Evolutionary conservation across 164 flowering plant genomes (phyloP), one percentile per base, ranked within the genome.

Genomic region (Cinnamomum micranthum): DNA sequence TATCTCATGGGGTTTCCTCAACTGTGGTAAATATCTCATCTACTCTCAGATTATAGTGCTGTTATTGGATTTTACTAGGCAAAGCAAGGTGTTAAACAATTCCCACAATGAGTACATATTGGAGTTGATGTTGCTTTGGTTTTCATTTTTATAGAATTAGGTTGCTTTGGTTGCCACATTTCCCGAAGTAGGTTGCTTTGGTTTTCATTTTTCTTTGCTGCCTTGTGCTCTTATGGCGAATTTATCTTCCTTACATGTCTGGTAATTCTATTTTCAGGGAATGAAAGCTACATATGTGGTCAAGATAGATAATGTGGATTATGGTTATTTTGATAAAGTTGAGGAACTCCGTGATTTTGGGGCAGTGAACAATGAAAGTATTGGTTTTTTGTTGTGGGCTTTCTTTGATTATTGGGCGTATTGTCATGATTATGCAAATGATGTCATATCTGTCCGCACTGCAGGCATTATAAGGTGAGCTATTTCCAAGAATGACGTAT

Each of bases 381-480:
- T 94, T 76, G 82, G 92, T 7, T 84, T 83, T 50, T 74, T 96
- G 72, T 87, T 96, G 60, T 92, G 97, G 96, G 94, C 76, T 33
- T 96, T 96, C 83, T 96, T 94, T 77, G 84, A 85, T 77, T 96
- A 96, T 78, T 96, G 99, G 99, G 99, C 99, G 52, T 91, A 88
- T 84, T 71, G 83, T 70, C 98, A 94, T 84, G 98, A 96, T 82
- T 96, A 94, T 81, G 81, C 97, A 69, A 89, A 87, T 78, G 68
- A 81, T 73, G 99, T 94, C 27, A 87, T 92, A 81, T 96, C 98
- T 72, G 88, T 96, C 70, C 97, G 99, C 11, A 87, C 91, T 13
- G 98, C 97, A 67, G 77, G 82, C 75, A 77, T 84, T 71, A 67
- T 96, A 79, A 93, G 99, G 99, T 93, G 71, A 76, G 83, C 47